Conservation (phyloP, 352 stramenopile species). For the Phytophthora foliorum region DNA sequence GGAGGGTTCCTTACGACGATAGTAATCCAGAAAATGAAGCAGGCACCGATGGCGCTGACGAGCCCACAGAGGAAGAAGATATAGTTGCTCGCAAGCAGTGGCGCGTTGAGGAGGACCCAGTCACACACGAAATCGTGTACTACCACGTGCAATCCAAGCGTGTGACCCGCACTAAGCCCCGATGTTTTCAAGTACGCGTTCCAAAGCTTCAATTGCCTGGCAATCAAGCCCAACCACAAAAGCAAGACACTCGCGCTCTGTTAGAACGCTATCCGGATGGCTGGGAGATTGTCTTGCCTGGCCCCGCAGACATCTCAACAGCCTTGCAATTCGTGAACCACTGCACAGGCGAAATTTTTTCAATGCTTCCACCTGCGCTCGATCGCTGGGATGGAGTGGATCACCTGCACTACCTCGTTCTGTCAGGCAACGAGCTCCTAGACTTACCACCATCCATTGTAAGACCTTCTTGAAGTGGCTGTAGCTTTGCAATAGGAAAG, state of each 20-base stretch:
- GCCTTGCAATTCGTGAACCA: conserved; percentile 64
- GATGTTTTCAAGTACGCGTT: conserved; percentile 63
- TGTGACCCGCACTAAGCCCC: conserved; percentile 60
- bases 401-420: conserved; percentile 49
- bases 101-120: conserved; percentile 66
- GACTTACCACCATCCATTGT: conserved; percentile 76
- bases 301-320: conserved; percentile 42
- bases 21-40: conserved; percentile 25
- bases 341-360: conserved; percentile 41
- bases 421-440: conserved; percentile 73
- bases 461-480: conserved; percentile 15
- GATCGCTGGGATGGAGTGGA: conserved; percentile 61
- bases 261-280: conserved; percentile 45
- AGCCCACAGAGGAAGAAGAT: conserved; percentile 46
- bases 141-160: conserved; percentile 60
- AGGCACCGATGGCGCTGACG: neutral
- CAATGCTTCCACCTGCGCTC: conserved; percentile 52
- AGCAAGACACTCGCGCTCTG: conserved; percentile 18
- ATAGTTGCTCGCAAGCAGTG: conserved; percentile 46
- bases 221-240: conserved; percentile 9
- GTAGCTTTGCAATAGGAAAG: neutral
- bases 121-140: conserved; percentile 57
- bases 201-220: conserved; percentile 48
- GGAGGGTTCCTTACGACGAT: conserved; percentile 6
- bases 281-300: conserved; percentile 58